Conservation (phyloP, 176 grass and related monocot species). For the Juncus inflexus region DNA sequence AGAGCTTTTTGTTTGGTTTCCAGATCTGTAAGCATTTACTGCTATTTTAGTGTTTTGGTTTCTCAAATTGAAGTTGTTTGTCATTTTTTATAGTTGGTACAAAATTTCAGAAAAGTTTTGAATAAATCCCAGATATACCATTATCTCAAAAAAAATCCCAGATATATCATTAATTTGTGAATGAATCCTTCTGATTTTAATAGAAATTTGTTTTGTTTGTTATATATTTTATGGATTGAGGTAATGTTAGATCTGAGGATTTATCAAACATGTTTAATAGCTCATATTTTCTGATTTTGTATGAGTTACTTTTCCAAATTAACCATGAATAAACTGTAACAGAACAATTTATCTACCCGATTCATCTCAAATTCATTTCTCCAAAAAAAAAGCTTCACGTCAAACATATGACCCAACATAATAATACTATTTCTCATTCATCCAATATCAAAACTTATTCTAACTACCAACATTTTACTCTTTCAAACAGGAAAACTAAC, state of each 20-base stretch:
- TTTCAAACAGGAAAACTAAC: not conserved
- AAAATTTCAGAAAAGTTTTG: not conserved
- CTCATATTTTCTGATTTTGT: too few species aligned
- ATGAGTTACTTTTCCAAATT: too few species aligned
- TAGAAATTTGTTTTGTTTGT: too few species aligned
- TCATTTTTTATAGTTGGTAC: not conserved
- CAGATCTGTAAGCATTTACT: not conserved
- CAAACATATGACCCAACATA: not conserved
- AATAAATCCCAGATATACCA: not conserved
- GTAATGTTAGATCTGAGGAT: too few species aligned
- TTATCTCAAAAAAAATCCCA: not conserved
- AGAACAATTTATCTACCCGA: not conserved
- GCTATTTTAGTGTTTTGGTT: not conserved
- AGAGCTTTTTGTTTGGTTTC: not conserved
- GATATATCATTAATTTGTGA: not conserved
- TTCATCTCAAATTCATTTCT: not conserved
- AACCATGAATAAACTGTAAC: too few species aligned
- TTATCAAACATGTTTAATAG: too few species aligned
- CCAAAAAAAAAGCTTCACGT: not conserved
- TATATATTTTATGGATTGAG: too few species aligned
- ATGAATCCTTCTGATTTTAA: too few species aligned
- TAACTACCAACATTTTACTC: constrained; percentile 5
- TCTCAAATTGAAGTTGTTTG: not conserved
- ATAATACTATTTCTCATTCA: not conserved
- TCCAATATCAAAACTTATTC: not conserved